Percentiles rank a stretch among this genome's conserved stretches.
phyloP scores from a whole-genome alignment of 2,329 filamentous ascomycete species.

The Phialophora chinensis region DNA sequence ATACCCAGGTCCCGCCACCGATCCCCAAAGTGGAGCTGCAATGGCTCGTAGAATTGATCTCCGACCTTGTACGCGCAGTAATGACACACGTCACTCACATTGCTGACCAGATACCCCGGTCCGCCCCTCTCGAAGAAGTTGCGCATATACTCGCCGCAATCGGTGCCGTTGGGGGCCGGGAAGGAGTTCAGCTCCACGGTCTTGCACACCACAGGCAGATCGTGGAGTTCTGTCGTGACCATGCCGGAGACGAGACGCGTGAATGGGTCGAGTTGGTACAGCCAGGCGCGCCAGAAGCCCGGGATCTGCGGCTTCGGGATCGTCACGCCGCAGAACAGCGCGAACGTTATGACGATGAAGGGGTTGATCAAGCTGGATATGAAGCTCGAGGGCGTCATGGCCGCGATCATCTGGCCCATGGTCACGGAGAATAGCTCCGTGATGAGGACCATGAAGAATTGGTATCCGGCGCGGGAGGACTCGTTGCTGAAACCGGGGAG shows the following conservation, averaged over 20 bases:
- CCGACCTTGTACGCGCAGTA: constrained; percentile 84
- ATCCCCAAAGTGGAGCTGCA: constrained; percentile 70
- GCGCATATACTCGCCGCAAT: constrained; percentile 77
- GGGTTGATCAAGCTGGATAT: constrained; percentile 82
- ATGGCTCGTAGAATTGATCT: constrained; percentile 75
- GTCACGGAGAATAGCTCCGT: constrained; percentile 86
- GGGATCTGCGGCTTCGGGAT: constrained; percentile 80
- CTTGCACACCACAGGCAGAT: constrained; percentile 66
- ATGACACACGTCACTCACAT: constrained; percentile 69
- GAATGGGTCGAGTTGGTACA: constrained; percentile 83
- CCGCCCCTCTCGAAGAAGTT: constrained; percentile 72
- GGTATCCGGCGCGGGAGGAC: constrained; percentile 75
- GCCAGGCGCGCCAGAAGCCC: constrained; percentile 77
- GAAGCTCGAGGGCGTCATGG: constrained; percentile 78
- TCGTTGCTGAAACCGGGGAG: constrained; percentile 74
- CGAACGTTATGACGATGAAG: constrained; percentile 80
- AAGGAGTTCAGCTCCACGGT: constrained; percentile 70
- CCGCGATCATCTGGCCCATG: constrained; percentile 75
- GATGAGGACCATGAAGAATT: constrained; percentile 83
- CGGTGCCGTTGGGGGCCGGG: constrained; percentile 67
- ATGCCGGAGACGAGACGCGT: constrained; percentile 81
- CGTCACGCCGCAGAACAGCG: constrained; percentile 86
- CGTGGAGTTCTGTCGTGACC: constrained; percentile 77
- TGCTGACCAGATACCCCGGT: constrained; percentile 72
- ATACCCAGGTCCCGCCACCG: constrained; percentile 87